Percentiles rank a stretch among this genome's conserved stretches.
Conservation (phyloP, 768 basidiomycete genomes). For the Panellus pusillus region DNA sequence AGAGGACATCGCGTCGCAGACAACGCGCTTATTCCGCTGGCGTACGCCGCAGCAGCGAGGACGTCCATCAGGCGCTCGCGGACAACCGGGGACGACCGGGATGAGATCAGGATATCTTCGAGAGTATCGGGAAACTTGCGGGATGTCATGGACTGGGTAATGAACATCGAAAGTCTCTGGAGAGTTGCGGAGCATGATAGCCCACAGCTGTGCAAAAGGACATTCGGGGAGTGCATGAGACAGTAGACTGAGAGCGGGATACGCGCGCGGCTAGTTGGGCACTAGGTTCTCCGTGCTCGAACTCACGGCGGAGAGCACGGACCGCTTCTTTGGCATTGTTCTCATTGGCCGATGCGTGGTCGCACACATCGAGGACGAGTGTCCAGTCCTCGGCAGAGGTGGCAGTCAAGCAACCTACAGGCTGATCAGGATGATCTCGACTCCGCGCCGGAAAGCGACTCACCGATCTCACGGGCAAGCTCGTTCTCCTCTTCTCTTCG, state of each 20-base stretch:
- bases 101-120: constrained; percentile 68
- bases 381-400: constrained; percentile 82
- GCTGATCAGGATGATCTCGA: constrained; percentile 3
- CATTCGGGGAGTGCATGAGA: neutral
- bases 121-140: constrained; percentile 80
- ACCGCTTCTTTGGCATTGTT: constrained; percentile 80
- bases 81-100: constrained; percentile 75
- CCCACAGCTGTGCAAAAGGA: constrained; percentile 63
- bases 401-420: constrained; percentile 69
- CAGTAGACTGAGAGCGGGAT: constrained; percentile 26
- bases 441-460: constrained; percentile 12
- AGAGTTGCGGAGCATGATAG: constrained; percentile 85
- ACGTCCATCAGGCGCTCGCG: constrained; percentile 79
- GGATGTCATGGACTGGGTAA: constrained; percentile 64
- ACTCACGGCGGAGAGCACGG: constrained; percentile 77
- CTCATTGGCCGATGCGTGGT: constrained; percentile 73
- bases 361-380: constrained; percentile 83
- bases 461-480: constrained; percentile 73
- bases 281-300: constrained; percentile 80
- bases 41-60: constrained; percentile 77
- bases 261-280: constrained; percentile 73
- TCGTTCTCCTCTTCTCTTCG: constrained; percentile 52
- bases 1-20: neutral
- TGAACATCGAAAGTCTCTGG: constrained; percentile 70
- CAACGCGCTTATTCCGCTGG: constrained; percentile 50